These are phyloP conservation scores for Neoscytalidium dimidiatum DNA, from an alignment of 2,329 filamentous ascomycete species.

Conservation along the genomic window DNA sequence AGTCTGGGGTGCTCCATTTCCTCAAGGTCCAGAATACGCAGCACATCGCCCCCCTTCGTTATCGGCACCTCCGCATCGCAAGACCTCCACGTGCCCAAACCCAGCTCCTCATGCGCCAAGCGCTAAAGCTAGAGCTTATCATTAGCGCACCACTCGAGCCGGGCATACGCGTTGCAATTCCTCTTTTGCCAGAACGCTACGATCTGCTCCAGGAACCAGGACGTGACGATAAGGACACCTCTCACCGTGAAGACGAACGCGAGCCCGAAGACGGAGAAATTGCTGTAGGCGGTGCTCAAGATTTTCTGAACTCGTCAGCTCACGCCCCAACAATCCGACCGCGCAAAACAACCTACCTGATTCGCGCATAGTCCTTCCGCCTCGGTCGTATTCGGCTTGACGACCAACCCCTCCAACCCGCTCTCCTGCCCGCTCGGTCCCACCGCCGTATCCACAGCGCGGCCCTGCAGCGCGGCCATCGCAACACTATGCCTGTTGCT, in stretches of 20 bases:
- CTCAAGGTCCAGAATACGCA: background rate
- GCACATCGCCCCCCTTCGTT: background rate
- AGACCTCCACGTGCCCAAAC: background rate
- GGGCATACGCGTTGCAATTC: background rate
- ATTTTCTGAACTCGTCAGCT: constrained; percentile 20
- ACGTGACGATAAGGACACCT: constrained; percentile 24
- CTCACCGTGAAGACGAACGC: constrained; percentile 26
- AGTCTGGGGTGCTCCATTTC: background rate
- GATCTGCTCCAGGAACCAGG: constrained; percentile 5
- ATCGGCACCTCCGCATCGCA: background rate
- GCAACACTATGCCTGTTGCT: constrained; percentile 15
- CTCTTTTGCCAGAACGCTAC: background rate
- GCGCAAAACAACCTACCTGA: background rate
- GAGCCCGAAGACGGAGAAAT: constrained; percentile 28
- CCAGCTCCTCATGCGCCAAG: constrained; percentile 14
- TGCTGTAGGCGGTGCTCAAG: constrained; percentile 22
- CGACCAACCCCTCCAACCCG: background rate
- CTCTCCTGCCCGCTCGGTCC: background rate
- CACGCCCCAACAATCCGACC: background rate
- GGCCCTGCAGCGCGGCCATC: background rate
- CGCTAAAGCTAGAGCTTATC: constrained; percentile 16
- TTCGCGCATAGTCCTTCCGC: background rate
- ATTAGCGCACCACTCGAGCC: constrained; percentile 9
- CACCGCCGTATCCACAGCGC: background rate
- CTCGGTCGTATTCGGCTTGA: background rate